Base-by-base conservation (phyloP, 768 basidiomycete genomes). In the Trametes coccinea region DNA sequence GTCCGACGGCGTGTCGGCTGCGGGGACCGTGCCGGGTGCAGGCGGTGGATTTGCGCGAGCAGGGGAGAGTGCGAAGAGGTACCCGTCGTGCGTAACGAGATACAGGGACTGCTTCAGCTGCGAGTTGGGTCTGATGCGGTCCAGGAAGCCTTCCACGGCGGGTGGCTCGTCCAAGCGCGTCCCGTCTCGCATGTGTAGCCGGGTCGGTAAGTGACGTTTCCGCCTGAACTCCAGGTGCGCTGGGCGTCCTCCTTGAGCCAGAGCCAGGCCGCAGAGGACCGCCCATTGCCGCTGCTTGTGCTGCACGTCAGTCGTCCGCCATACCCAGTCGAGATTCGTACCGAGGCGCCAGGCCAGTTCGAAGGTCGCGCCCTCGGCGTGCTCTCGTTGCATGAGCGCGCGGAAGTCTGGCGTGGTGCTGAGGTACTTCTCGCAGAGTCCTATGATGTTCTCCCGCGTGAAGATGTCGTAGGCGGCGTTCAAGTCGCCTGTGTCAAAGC, bases 301-400 rank as follows among this genome's bases (percentile, higher is more conserved):
- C 37, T 83, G 78, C 0, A 88, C 77, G 65, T 90, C 88, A 29
- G 81, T 77, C n/a, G 86, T 80, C 40, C 87, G 79, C 82, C 89
- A 89, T 30, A 95, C 78, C 95, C 95, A 98, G 69, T 98, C 95
- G 49, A 98, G 71, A 62, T 84, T 82, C 2, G 86, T 84, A 22
- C 80, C 84, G 31, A 80, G 70, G 41, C 90, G 81, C 95, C 95
- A 98, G 45, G 86, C 90, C 41, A 97, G 78, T 70, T 87, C 82
- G 40, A 95, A 74, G 7, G 75, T 74, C 53, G 81, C 82, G 22
- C 91, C 92, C 48, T 79, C 73, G 49, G 67, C 73, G 3, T 86
- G 66, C 39, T 84, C 79, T 29, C 77, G 75, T 64, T 85, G 81
- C 31, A 92, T 75, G 22, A 92, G 67, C 44, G 77, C 74, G 43